Evolutionary conservation across 768 basidiomycete species (phyloP).

Genomic region (Boletus vinaceobasis): DNA sequence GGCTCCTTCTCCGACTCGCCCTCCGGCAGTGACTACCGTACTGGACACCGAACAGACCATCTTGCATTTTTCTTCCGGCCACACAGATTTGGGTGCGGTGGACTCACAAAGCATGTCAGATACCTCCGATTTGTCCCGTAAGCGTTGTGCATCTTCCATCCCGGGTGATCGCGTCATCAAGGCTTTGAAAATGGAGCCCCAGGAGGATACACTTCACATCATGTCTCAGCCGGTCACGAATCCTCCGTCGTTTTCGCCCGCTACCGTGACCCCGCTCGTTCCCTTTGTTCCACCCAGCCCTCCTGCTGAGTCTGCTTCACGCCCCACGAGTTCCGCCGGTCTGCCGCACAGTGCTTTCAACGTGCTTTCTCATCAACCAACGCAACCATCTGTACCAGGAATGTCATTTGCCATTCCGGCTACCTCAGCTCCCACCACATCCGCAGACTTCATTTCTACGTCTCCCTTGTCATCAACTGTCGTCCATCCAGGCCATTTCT

Average conservation of each 20-base stretch:
- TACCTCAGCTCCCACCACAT: conserved; percentile 17
- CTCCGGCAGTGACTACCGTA: conserved; percentile 13
- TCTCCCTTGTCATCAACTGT: conserved; percentile 21
- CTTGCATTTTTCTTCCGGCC: conserved; percentile 17
- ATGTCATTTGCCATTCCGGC: conserved; percentile 21
- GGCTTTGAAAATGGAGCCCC: conserved; percentile 48
- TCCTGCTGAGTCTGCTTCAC: conserved; percentile 29
- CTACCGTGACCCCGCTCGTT: conserved; percentile 23
- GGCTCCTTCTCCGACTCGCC: conserved; percentile 19
- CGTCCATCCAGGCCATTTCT: conserved; percentile 23
- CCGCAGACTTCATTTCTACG: conserved; percentile 23
- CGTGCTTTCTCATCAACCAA: conserved; percentile 20
- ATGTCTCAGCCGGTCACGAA: conserved; percentile 19
- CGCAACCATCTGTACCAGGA: conserved; percentile 13
- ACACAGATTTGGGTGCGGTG: conserved; percentile 13
- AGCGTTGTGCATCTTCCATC: conserved; percentile 49
- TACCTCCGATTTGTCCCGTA: conserved; percentile 43
- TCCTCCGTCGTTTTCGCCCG: conserved; percentile 24
- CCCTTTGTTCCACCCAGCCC: conserved; percentile 27
- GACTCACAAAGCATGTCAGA: conserved; percentile 29
- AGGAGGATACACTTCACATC: conserved; percentile 37
- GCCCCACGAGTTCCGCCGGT: conserved; percentile 33
- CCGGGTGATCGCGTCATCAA: conserved; percentile 45
- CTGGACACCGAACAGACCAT: conserved; percentile 26
- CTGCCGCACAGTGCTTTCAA: conserved; percentile 22